Conservation (phyloP, 345 rosid species). For the Citropsis articulata region DNA sequence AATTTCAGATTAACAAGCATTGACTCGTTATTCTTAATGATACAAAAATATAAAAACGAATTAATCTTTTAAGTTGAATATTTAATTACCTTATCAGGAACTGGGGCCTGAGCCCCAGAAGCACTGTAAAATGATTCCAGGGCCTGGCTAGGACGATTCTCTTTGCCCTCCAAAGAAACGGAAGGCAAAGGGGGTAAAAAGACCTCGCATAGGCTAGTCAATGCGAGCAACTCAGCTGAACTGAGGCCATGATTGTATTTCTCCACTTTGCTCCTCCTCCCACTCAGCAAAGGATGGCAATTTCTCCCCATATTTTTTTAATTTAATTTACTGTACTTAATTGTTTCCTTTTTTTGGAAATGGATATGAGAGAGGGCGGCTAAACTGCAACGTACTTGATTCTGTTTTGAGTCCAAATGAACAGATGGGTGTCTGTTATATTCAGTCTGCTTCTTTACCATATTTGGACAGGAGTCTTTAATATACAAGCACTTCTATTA, state of each 20-base stretch:
- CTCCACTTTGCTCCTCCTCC: slow-evolving; percentile 11
- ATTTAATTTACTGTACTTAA: too few species aligned
- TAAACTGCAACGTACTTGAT: too few species aligned
- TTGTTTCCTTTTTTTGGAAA: too few species aligned
- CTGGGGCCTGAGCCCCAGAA: slow-evolving; percentile 41
- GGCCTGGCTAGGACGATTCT: slow-evolving; percentile 18
- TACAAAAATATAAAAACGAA: background rate
- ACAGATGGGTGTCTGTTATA: too few species aligned
- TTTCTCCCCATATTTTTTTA: slow-evolving; percentile 10
- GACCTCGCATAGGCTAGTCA: slow-evolving; percentile 54
- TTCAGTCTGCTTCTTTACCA: too few species aligned
- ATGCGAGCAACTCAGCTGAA: slow-evolving; percentile 45
- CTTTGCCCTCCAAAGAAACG: slow-evolving; percentile 12
- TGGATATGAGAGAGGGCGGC: too few species aligned
- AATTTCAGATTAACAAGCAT: too few species aligned
- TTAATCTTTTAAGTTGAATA: background rate
- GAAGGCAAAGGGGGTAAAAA: slow-evolving; percentile 46
- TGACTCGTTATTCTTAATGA: background rate
- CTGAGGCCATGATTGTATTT: slow-evolving; percentile 40
- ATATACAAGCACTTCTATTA: background rate
- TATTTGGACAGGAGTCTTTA: too few species aligned
- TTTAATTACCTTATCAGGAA: slow-evolving; percentile 42
- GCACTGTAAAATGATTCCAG: slow-evolving; percentile 39
- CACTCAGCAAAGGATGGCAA: slow-evolving; percentile 37
- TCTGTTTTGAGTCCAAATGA: too few species aligned